Conservation (phyloP, 352 stramenopile genomes). For the Blastocystis sp. region DNA sequence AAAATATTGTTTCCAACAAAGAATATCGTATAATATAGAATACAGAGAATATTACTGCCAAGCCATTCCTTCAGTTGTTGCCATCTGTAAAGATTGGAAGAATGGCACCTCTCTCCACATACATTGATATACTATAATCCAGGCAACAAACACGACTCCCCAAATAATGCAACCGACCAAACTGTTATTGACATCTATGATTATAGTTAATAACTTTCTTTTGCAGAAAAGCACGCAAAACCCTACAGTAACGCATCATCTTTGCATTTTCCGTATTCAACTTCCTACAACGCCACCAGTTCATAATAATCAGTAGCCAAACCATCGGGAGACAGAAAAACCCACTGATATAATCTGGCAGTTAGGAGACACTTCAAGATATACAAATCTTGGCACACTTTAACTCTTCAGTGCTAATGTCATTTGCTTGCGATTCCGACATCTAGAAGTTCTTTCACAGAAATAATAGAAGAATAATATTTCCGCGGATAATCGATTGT, state of each 20-base stretch:
- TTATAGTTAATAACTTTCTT: not conserved
- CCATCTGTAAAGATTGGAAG: conserved; percentile 3
- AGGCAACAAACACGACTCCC: not conserved
- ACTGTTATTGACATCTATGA: not conserved
- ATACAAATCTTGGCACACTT: conserved; percentile 53
- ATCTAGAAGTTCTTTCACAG: not conserved
- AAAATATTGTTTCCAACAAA: not conserved
- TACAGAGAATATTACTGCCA: conserved; percentile 12
- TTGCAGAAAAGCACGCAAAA: not conserved
- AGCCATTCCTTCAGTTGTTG: not conserved
- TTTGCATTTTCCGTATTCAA: conserved; percentile 34
- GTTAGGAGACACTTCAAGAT: not conserved
- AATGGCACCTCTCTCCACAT: conserved; percentile 4
- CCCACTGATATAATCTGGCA: conserved; percentile 21
- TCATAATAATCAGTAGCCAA: conserved; percentile 38
- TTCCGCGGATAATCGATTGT: not conserved
- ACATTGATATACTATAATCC: not conserved
- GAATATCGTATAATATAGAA: not conserved
- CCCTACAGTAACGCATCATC: conserved; percentile 29
- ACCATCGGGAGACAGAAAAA: conserved; percentile 44
- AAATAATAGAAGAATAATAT: not conserved
- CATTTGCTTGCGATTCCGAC: not conserved
- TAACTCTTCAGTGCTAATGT: conserved; percentile 10
- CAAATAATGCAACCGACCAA: conserved; percentile 34
- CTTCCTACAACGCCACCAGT: conserved; percentile 36